A percentile compares a stretch with the other conserved stretches of the same genome.
Evolutionary conservation across 345 rosid species (phyloP).

Genomic region (Dipteronia dyeriana): DNA sequence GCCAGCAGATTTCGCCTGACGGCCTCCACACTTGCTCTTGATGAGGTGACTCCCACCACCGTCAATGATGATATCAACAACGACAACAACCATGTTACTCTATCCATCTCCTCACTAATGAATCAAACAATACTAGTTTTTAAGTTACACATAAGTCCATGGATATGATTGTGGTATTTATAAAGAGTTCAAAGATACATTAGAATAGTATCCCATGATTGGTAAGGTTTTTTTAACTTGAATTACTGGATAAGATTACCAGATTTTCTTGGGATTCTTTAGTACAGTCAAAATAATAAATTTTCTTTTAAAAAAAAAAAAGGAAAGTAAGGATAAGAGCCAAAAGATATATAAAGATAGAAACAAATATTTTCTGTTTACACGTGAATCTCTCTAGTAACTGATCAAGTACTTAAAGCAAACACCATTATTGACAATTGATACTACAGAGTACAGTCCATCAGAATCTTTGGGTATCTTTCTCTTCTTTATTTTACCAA

Average conservation of each 20-base stretch:
- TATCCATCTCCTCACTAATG: neutral
- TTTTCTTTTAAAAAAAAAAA: too few relatives aligned
- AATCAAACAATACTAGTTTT: neutral
- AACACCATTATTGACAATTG: neutral
- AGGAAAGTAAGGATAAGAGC: neutral
- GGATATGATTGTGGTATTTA: neutral
- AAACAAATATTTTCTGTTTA: neutral
- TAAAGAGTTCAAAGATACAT: neutral
- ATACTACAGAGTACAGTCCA: neutral
- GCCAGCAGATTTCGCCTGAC: conserved; percentile 42
- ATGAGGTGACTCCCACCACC: conserved; percentile 3
- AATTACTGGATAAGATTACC: neutral
- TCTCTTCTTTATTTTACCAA: neutral
- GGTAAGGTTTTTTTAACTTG: neutral
- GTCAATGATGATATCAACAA: neutral
- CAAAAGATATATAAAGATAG: neutral
- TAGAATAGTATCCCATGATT: neutral
- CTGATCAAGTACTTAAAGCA: neutral
- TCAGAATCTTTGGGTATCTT: neutral
- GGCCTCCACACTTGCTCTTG: neutral
- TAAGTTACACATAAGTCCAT: neutral
- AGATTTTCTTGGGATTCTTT: neutral
- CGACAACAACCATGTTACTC: neutral
- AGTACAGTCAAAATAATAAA: too few relatives aligned
- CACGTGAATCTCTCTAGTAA: neutral